Percentiles rank a stretch among this genome's conserved stretches.
phyloP scores from a whole-genome alignment of 345 rosid species.

The Jatropha curcas region DNA sequence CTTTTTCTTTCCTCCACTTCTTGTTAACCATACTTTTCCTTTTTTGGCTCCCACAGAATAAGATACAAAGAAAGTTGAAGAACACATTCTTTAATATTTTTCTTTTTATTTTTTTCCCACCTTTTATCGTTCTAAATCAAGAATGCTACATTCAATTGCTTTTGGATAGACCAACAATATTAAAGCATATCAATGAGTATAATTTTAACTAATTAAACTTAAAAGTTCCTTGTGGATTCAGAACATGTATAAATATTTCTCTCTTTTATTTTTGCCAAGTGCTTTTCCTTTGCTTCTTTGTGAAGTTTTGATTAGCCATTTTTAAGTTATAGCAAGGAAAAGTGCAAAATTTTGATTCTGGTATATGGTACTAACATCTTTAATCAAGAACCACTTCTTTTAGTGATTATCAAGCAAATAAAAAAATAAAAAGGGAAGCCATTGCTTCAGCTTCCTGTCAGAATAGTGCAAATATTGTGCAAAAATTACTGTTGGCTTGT shows the following conservation, averaged over 20 bases:
- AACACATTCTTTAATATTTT: neutral
- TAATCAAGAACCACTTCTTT: conserved; percentile 22
- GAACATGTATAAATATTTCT: neutral
- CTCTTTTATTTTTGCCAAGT: neutral
- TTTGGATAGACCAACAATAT: neutral
- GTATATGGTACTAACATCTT: conserved; percentile 3
- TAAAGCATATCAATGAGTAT: neutral
- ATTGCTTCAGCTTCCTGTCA: neutral
- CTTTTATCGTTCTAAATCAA: neutral
- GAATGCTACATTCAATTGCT: no score
- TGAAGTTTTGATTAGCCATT: neutral
- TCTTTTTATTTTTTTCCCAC: neutral
- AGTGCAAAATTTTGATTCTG: conserved; percentile 22
- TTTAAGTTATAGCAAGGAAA: conserved; percentile 2
- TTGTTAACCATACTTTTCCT: neutral
- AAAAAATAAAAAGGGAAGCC: conserved; percentile 15
- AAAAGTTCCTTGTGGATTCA: neutral
- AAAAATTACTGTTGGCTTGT: neutral
- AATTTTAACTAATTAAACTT: neutral
- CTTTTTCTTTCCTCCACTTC: neutral
- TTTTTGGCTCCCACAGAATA: neutral
- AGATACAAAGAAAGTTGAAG: conserved; percentile 5
- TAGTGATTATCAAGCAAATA: conserved; percentile 19
- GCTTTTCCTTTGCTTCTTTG: no score
- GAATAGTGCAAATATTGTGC: neutral